These are phyloP conservation scores for Penicillium sp. DNA, from an alignment of 2,329 filamentous ascomycete species.

Conservation along the genomic window DNA sequence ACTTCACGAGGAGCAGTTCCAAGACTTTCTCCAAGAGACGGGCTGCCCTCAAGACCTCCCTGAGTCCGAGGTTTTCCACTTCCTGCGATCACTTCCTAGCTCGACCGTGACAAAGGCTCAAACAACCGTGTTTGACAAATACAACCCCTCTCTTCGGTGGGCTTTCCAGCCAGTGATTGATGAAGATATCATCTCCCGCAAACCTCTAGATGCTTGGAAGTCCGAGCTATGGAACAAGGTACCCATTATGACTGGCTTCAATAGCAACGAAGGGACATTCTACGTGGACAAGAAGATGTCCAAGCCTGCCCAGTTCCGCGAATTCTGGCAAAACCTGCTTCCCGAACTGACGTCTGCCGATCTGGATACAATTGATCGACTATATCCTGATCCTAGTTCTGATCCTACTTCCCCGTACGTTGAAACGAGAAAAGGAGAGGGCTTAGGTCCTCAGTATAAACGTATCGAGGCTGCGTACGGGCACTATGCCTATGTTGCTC, in stretches of 20 bases:
- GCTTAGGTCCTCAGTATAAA: constrained; percentile 52
- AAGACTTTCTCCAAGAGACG: constrained; percentile 39
- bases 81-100: constrained; percentile 42
- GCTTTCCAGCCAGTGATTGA: constrained; percentile 71
- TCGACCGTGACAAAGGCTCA: constrained; percentile 40
- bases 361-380: constrained; percentile 52
- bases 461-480: constrained; percentile 51
- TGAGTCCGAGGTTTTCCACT: constrained; percentile 38
- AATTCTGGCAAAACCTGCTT: constrained; percentile 62
- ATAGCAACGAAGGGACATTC: constrained; percentile 65
- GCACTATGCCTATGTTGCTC: constrained; percentile 51
- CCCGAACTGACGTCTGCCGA: constrained; percentile 56
- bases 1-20: constrained; percentile 47
- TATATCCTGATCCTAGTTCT: constrained; percentile 62
- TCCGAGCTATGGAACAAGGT: constrained; percentile 54
- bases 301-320: constrained; percentile 52
- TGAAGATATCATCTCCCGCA: constrained; percentile 56
- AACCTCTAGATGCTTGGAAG: constrained; percentile 61
- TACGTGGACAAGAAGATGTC: constrained; percentile 58
- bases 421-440: constrained; percentile 23
- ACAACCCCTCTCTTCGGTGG: constrained; percentile 49
- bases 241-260: constrained; percentile 68
- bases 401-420: constrained; percentile 28
- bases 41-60: constrained; percentile 30
- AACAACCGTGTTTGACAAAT: constrained; percentile 44